Evolutionary conservation across 441 rosid genomes (phyloP).

Genomic region (Aquilaria agallochum): DNA sequence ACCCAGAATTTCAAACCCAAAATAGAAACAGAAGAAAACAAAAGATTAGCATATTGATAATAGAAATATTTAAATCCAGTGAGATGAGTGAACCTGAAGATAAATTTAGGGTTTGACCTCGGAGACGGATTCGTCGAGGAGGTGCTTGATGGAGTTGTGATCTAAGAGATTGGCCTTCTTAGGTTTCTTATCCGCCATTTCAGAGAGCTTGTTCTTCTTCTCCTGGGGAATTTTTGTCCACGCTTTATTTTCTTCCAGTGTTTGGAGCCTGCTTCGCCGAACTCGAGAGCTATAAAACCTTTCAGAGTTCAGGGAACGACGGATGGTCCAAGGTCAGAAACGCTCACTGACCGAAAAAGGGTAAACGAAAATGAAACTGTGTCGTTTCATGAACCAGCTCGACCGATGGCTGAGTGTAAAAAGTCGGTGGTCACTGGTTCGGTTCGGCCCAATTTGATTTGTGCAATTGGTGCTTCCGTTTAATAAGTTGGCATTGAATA

Average conservation of each 20-base stretch:
- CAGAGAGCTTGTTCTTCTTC: not conserved
- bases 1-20: constrained; percentile 1
- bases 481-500: no score
- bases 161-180: constrained; percentile 90
- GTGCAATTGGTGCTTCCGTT: no score
- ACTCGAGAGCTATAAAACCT: not conserved
- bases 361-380: no score
- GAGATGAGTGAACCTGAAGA: constrained; percentile 19
- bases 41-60: no score
- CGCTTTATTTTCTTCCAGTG: not conserved
- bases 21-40: not conserved
- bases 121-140: constrained; percentile 85
- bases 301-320: no score
- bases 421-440: no score
- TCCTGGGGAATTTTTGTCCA: no score
- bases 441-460: no score
- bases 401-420: no score
- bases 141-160: constrained; percentile 90
- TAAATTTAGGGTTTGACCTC: constrained; percentile 47
- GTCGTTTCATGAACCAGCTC: no score
- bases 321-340: no score
- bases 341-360: no score
- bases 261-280: constrained; percentile 4
- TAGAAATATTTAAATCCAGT: not conserved
- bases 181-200: constrained; percentile 53